Evolutionary conservation across 495 filamentous ascomycete genomes (phyloP).

Genomic region (Massariosphaeria phaeospora): DNA sequence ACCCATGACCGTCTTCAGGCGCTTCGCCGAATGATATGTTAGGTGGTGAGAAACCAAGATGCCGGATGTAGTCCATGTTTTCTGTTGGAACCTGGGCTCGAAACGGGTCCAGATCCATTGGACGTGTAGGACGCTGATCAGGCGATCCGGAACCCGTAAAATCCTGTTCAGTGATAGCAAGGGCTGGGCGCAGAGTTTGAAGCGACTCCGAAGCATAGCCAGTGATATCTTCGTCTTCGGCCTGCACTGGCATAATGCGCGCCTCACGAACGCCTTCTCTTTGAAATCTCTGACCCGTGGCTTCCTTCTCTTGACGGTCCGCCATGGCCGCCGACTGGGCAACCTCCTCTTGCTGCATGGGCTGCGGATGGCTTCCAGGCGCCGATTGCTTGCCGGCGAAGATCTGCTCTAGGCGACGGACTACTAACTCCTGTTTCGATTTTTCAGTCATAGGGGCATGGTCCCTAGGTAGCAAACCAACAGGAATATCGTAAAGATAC

Average conservation of each 20-base stretch:
- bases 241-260: slow-evolving; percentile 38
- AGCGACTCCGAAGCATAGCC: not conserved
- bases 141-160: slow-evolving; percentile 21
- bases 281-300: slow-evolving; percentile 30
- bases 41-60: slow-evolving; percentile 58
- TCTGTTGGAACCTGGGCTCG: slow-evolving; percentile 62
- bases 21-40: slow-evolving; percentile 48
- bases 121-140: slow-evolving; percentile 68
- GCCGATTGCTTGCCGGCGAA: slow-evolving; percentile 64
- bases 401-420: slow-evolving; percentile 65
- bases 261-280: slow-evolving; percentile 50
- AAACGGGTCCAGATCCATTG: slow-evolving; percentile 65
- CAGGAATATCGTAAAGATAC: slow-evolving; percentile 59
- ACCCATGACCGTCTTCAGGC: slow-evolving; percentile 49
- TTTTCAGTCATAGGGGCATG: slow-evolving; percentile 55
- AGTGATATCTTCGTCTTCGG: slow-evolving; percentile 20
- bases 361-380: slow-evolving; percentile 42
- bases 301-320: slow-evolving; percentile 40
- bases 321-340: slow-evolving; percentile 49
- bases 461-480: slow-evolving; percentile 52
- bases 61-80: slow-evolving; percentile 70
- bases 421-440: slow-evolving; percentile 66
- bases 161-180: slow-evolving; percentile 13
- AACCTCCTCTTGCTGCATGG: slow-evolving; percentile 52
- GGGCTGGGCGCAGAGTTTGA: not conserved